Evolutionary conservation across 352 stramenopile species (phyloP), one percentile per base, ranked within the genome.

Genomic region (Globisporangium paddicum): DNA sequence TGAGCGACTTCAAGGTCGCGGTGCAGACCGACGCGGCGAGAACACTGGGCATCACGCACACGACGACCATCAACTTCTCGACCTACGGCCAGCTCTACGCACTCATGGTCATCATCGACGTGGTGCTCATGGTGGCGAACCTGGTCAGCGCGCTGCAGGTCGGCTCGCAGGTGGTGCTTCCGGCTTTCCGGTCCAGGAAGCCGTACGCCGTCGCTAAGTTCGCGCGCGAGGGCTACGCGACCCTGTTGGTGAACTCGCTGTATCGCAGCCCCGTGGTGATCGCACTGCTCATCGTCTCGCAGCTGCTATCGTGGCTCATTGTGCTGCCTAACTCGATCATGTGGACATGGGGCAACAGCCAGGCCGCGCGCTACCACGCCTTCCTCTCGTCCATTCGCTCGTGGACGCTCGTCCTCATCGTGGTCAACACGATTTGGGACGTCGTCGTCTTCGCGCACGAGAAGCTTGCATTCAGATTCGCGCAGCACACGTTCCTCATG

Each of bases 51-150:
- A 25, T 86, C 2, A 48, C 68, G 1, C 64, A 82, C 60, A 59
- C 44, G 13, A 68, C 65, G 34, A 35, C 55, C 2, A 21, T 75
- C 51, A 84, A 82, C 54, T 62, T 77, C 11, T 77, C 67, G 30
- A 62, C 67, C 5, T 78, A 65, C 1, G 73, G 78, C 0, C 57
- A 69, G 9, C 57, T 88, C 6, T 88, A 84, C 57, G 66, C 58
- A 7, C 23, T 69, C 4, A 56, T 81, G 66, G 37, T 84, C 47
- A 28, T 67, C 32, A 55, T 67, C 3, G 77, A 87, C 51, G 26
- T 78, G 2, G 4, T 56, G 11, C 53, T 85, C 19, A 51, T 85
- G 40, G n/a, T 64, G 10, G 3, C 68, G 2, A 68, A 82, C 41
- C 47, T 55, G 4, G 34, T 72, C 11, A 63, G 69, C n/a, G 30